phyloP scores from a whole-genome alignment of 1,139 yeast species.

The Blastobotrys apis region DNA sequence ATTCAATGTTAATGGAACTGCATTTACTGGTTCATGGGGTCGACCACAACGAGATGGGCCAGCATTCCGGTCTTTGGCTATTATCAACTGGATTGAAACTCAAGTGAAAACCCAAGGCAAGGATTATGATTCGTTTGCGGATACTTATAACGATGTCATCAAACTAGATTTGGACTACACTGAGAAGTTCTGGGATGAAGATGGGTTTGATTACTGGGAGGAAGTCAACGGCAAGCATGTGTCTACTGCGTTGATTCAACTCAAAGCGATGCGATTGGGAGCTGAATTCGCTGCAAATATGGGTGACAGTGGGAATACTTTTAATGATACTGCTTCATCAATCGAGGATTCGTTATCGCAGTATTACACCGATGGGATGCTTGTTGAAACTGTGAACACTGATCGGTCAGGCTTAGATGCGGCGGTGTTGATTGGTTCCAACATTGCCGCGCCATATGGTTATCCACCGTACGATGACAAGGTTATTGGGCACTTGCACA shows the following conservation, averaged over 20 bases:
- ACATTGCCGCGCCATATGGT: conserved; percentile 21
- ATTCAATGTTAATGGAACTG: conserved; percentile 58
- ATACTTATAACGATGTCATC: conserved; percentile 42
- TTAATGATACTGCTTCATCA: too few relatives aligned
- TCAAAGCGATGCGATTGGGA: conserved; percentile 64
- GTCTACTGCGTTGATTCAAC: conserved; percentile 71
- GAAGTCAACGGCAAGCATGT: conserved; percentile 72
- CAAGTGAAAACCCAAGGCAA: conserved; percentile 36
- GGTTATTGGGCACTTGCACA: neutral
- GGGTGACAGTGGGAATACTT: neutral
- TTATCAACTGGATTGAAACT: conserved; percentile 51
- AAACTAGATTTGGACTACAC: conserved; percentile 70
- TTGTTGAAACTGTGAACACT: conserved; percentile 64
- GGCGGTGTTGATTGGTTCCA: conserved; percentile 66
- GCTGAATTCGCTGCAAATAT: conserved; percentile 40
- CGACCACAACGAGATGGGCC: conserved; percentile 97
- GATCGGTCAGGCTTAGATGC: conserved; percentile 70
- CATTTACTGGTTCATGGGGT: conserved; percentile 74
- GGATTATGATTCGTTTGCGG: conserved; percentile 23
- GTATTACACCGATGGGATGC: conserved; percentile 42
- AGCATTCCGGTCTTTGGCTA: conserved; percentile 66
- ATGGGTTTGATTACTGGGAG: conserved; percentile 90
- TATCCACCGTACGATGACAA: neutral
- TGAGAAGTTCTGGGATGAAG: conserved; percentile 54
- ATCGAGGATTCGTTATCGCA: conserved; percentile 2